These are phyloP conservation scores for Ogataea nonfermentans DNA, from an alignment of 805 yeast species.

Conservation along the genomic window DNA sequence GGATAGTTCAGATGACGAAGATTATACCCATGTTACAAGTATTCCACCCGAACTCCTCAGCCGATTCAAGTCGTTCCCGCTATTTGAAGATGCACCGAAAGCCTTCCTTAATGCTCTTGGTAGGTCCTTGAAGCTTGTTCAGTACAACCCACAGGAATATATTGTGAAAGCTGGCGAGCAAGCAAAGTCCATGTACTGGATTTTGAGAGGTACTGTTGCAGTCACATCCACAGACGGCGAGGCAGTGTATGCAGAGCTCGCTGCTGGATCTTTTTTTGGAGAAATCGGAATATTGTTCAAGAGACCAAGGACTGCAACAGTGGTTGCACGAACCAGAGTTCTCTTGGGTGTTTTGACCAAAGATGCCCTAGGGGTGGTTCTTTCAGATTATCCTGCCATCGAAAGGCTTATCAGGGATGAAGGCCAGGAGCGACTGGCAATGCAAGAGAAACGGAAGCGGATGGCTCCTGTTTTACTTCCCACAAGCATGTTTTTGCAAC, in stretches of 20 bases:
- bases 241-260: slow-evolving; percentile 65
- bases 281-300: slow-evolving; percentile 76
- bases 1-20: slow-evolving; percentile 27
- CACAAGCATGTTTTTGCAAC: slow-evolving; percentile 12
- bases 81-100: slow-evolving; percentile 65
- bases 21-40: slow-evolving; percentile 20
- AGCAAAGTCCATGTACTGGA: slow-evolving; percentile 78
- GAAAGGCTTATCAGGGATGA: slow-evolving; percentile 73
- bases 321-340: slow-evolving; percentile 65
- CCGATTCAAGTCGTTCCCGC: slow-evolving; percentile 55
- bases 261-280: slow-evolving; percentile 71
- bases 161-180: slow-evolving; percentile 72
- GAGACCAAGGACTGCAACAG: slow-evolving; percentile 78
- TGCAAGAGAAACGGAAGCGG: slow-evolving; percentile 61
- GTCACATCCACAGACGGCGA: slow-evolving; percentile 79
- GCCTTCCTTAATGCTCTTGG: slow-evolving; percentile 61
- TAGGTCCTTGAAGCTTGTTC: slow-evolving; percentile 54
- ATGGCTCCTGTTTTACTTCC: slow-evolving; percentile 36
- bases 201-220: slow-evolving; percentile 70
- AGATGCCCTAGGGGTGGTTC: slow-evolving; percentile 55
- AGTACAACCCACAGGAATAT: slow-evolving; percentile 65
- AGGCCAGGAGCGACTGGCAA: slow-evolving; percentile 72
- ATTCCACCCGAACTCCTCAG: slow-evolving; percentile 57
- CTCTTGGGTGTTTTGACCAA: slow-evolving; percentile 67
- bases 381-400: slow-evolving; percentile 60